Base-by-base conservation (phyloP, 2,329 filamentous ascomycete species). In the Hymenoscyphus fructigenus region DNA sequence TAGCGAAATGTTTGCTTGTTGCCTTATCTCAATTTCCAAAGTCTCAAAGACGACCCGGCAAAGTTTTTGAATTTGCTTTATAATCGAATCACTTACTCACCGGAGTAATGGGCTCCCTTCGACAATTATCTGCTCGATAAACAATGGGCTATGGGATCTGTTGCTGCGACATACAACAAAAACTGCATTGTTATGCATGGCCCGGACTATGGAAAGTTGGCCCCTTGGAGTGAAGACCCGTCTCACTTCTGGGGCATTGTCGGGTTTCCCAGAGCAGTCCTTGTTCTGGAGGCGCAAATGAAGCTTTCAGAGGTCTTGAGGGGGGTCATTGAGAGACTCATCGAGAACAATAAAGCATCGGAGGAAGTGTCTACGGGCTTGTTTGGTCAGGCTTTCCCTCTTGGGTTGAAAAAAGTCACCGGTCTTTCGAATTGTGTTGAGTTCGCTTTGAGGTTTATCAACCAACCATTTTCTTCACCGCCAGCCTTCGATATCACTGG, bases 241-340 rank as follows among this genome's bases (percentile, higher is more conserved):
- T 61, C 55, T 1, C 66, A 68, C 34, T 14, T 34, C 32, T 28
- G 29, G 26, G 62, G 65, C n/a, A 66, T 64, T 20, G 15, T 68
- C 36, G 65, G 64, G 4, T 69, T 64, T 56, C 67, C 67, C 5
- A 57, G 41, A 14, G 68, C 29, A 17, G 55, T 26, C 9, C 61
- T 70, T 12, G 15, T 69, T 29, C 38, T 70, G 2, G 64, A 70
- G 57, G 64, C 64, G 7, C 68, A 70, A 29, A 14, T n/a, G 0
- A 36, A 55, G 10, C 38, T 69, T 7, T 47, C 61, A 20, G 7
- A 3, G 1, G 50, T 62, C 6, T 41, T 69, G 1, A 44, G 29
- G 2, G 47, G 6, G 0, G 17, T 63, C 2, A 41, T 65, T 14
- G 59, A 67, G 5, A 56, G 17, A 6, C 53, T 56, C 3, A 9